A percentile compares a stretch with the other conserved stretches of the same genome.
Conservation (phyloP, 257 asterid species). For the Penstemon barbatus region DNA sequence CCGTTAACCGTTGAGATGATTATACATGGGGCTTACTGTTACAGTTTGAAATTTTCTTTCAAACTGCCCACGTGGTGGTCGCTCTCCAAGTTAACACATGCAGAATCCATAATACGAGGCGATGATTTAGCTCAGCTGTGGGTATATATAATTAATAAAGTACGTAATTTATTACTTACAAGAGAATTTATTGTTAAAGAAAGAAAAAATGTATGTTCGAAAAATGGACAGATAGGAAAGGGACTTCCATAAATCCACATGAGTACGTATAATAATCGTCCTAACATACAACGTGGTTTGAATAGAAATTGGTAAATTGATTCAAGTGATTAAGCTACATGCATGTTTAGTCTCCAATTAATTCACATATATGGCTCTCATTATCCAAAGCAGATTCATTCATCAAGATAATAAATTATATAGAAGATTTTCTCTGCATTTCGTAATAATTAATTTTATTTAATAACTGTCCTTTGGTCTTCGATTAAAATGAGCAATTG, state of each 20-base stretch:
- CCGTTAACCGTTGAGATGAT: slow-evolving; percentile 47
- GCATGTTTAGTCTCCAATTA: background rate
- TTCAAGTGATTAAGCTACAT: slow-evolving; percentile 15
- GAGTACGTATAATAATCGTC: background rate
- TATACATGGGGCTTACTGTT: slow-evolving; percentile 34
- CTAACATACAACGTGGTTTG: background rate
- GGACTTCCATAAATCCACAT: background rate
- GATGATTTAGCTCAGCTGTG: slow-evolving; percentile 33
- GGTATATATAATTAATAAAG: too few species aligned
- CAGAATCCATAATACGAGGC: slow-evolving; percentile 35
- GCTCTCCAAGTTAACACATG: slow-evolving; percentile 31
- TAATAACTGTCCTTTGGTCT: background rate
- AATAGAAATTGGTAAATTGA: slow-evolving; percentile 19
- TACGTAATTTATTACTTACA: too few species aligned
- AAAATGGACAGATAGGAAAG: too few species aligned
- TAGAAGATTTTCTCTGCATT: background rate
- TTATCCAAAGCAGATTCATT: slow-evolving; percentile 16
- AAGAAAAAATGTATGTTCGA: background rate
- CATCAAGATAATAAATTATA: background rate
- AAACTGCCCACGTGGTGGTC: slow-evolving; percentile 51
- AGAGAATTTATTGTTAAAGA: too few species aligned
- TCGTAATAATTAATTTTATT: background rate
- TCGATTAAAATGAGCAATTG: too few species aligned
- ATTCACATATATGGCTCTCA: slow-evolving; percentile 40
- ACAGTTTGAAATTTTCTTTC: slow-evolving; percentile 22